Conservation (phyloP, 495 filamentous ascomycete species). For the Aspergillus conjunctus region DNA sequence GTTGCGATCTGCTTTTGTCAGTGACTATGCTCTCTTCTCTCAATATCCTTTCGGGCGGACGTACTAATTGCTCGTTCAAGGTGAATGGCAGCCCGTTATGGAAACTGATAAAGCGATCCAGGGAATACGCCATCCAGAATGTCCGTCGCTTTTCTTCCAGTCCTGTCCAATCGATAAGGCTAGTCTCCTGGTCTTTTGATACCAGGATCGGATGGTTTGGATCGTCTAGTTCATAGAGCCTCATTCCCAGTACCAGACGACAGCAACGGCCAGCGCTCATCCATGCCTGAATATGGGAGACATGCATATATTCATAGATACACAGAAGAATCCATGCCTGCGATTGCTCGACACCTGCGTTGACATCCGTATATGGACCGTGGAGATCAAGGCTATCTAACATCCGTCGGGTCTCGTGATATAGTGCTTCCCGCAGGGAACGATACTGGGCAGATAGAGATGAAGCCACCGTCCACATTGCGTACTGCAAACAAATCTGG, state of each 20-base stretch:
- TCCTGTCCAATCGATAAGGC: constrained; percentile 30
- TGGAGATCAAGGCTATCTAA: constrained; percentile 33
- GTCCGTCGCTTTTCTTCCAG: constrained; percentile 54
- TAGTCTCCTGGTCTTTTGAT: constrained; percentile 15
- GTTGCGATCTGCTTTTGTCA: constrained; percentile 24
- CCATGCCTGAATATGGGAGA: constrained; percentile 50
- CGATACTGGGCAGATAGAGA: constrained; percentile 56
- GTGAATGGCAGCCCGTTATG: constrained; percentile 50
- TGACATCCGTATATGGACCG: not conserved
- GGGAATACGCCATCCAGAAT: constrained; percentile 59
- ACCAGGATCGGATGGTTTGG: constrained; percentile 21
- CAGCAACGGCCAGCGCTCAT: constrained; percentile 58
- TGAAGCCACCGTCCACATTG: constrained; percentile 59
- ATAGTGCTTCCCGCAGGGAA: constrained; percentile 46
- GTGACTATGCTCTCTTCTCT: not conserved
- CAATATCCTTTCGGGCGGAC: constrained; percentile 9
- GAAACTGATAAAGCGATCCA: constrained; percentile 56
- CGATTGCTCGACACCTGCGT: constrained; percentile 41
- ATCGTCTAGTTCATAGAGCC: constrained; percentile 53
- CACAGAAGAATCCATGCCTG: constrained; percentile 59
- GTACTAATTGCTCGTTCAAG: constrained; percentile 53
- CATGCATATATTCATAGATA: constrained; percentile 55
- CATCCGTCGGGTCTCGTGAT: constrained; percentile 50
- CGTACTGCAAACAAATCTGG: constrained; percentile 51
- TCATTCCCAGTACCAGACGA: constrained; percentile 53